These are phyloP conservation scores for Mrakia gelida DNA, from an alignment of 768 basidiomycete species.

Conservation along the genomic window DNA sequence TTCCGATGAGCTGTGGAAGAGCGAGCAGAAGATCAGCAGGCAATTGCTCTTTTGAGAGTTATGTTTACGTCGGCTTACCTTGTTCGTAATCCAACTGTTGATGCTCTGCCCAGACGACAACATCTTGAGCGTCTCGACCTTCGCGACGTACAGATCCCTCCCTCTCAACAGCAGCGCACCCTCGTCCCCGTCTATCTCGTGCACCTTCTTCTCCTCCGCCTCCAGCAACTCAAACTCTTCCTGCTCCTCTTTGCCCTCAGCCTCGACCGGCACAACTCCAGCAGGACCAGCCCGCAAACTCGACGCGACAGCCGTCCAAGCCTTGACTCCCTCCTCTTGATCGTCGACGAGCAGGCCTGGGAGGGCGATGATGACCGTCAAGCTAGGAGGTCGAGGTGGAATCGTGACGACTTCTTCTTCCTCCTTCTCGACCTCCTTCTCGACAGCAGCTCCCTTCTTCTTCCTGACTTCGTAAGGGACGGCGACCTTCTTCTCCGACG, in stretches of 20 bases:
- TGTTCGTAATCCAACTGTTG: constrained; percentile 40
- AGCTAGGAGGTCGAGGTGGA: constrained; percentile 6
- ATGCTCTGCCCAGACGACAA: constrained; percentile 41
- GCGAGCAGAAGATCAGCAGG: constrained; percentile 16
- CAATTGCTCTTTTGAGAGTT: too few species aligned
- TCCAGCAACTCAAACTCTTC: neutral
- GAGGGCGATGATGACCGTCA: constrained; percentile 46
- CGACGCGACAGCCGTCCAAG: constrained; percentile 36
- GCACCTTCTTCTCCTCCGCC: constrained; percentile 23
- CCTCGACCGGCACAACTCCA: neutral
- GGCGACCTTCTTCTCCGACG: constrained; percentile 26
- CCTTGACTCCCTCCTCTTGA: constrained; percentile 44
- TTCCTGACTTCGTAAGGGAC: constrained; percentile 32
- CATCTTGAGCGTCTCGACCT: constrained; percentile 38
- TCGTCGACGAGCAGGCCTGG: constrained; percentile 48
- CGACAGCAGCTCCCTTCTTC: neutral
- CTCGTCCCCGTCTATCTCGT: constrained; percentile 7
- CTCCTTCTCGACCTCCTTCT: neutral
- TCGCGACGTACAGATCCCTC: constrained; percentile 29
- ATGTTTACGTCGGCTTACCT: too few species aligned
- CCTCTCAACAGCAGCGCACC: constrained; percentile 17
- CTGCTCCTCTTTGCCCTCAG: neutral
- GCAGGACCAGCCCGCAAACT: neutral
- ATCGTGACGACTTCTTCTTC: neutral
- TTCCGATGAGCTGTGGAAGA: constrained; percentile 40